Conservation (phyloP, 805 yeast species). For the Kodamaea restingae region DNA sequence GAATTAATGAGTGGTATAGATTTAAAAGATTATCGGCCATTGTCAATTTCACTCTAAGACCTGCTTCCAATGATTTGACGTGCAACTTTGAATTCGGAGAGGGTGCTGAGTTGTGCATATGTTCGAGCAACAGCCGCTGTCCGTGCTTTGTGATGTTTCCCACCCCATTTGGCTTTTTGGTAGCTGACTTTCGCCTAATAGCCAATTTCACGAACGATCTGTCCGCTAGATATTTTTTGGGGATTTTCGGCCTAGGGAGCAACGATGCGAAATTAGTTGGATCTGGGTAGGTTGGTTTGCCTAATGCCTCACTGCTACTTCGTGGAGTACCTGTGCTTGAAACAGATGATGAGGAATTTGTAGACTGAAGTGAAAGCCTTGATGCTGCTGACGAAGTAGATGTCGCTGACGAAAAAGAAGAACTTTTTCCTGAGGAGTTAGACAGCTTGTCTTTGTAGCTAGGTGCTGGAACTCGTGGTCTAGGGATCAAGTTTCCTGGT, state of each 20-base stretch:
- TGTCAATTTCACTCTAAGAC: constrained; percentile 47
- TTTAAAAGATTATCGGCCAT: constrained; percentile 41
- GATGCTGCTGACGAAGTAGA: constrained; percentile 2
- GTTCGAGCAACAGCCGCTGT: not conserved
- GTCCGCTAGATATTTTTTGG: constrained; percentile 7
- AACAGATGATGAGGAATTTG: not conserved
- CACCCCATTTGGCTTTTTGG: constrained; percentile 14
- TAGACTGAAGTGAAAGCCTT: not conserved
- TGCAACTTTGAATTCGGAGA: constrained; percentile 28
- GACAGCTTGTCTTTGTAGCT: not conserved
- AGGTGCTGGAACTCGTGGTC: not conserved
- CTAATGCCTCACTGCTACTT: not conserved
- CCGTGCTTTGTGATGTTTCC: not conserved
- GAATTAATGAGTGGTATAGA: constrained; percentile 41
- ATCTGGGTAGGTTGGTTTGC: not conserved
- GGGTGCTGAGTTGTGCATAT: not conserved
- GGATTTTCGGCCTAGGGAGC: constrained; percentile 14
- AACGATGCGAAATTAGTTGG: not conserved
- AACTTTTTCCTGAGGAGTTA: not conserved
- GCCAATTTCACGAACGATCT: constrained; percentile 19
- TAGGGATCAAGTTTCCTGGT: not conserved
- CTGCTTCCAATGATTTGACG: constrained; percentile 47
- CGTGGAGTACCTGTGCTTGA: not conserved
- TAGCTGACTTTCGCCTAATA: constrained; percentile 28
- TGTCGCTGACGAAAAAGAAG: not conserved